Evolutionary conservation across 345 rosid genomes (phyloP), one percentile per base, ranked within the genome.

Genomic region (Ceriops decandra): DNA sequence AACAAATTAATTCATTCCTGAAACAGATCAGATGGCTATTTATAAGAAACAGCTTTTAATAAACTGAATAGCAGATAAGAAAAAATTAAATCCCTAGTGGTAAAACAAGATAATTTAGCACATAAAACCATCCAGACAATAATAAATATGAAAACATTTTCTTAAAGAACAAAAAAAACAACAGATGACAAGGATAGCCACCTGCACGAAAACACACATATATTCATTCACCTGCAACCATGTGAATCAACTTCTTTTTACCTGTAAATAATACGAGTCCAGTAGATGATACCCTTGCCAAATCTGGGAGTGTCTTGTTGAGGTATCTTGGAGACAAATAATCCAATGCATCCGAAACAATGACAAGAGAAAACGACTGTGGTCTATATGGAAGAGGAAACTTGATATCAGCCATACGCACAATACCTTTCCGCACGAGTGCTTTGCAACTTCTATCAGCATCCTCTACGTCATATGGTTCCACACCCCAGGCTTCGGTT

Each of bases 401-500:
- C 82, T 88, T 95, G 73, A 95, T 85, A 71, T 90, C 99, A 66
- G 95, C 88, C 57, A 95, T 93, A 24, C 93, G 93, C 32, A 88
- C 93, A 75, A 87, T 60, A 57, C 99, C 97, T 78, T 79, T 91
- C 67, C 81, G 82, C 27, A 95, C 95, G 53, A 90, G 85, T 4
- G 68, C 66, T 68, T 78, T 83, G 90, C 99, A 95, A 74, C 75
- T 86, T 36, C 81, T 68, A 72, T 85, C 95, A 5, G 88, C 93
- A 74, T 95, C 99, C 76, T 91, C 99, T 30, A 88, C 80, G 75
- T 91, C 97, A 78, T 95, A 91, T 16, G 99, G 99, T 70, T 90
- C 96, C 24, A 90, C 81, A 49, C 99, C 97, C 99, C 97, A 91
- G 8, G 93, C 96, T 76, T 95, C 95, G 35, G 90, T 85, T 77